Base-by-base conservation (phyloP, 768 basidiomycete genomes). In the Chalciporus piperatus region DNA sequence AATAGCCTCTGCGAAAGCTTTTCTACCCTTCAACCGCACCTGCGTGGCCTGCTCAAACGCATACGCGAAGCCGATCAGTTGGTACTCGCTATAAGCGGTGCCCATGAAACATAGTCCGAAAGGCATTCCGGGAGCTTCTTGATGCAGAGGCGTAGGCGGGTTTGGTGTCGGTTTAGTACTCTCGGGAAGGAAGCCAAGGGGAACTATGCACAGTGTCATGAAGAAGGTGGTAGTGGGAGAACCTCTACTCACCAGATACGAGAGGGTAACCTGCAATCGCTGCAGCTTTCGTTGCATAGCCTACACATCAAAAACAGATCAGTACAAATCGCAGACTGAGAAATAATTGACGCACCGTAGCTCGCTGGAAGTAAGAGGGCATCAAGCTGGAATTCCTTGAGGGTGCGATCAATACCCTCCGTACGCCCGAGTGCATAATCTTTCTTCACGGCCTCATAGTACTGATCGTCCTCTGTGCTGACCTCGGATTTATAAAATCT, bases 41-140 rank as follows among this genome's bases (percentile, higher is more conserved):
- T 76, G 72, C 5, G 84, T 87, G 47, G 75, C 74, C 60, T 85
- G 84, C 63, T 78, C 78, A 50, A 72, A 78, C 19, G 78, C 76
- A 57, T 74, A 77, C 20, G 76, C 76, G 43, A 67, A 70, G n/a
- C 66, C 57, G 14, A 78, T 64, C 14, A 79, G 65, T 27, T 69
- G 60, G 47, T 67, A 72, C 52, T 79, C 76, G 67, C 69, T 73
- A 58, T 69, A 79, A 8, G 73, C 74, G 22, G 74, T 74, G 23
- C 77, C 76, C 39, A 76, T 56, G 59, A 78, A 77, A 44, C 71
- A 64, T 32, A 78, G 43, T 5, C 76, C 76, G 19, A 75, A 71
- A 2, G 76, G 74, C 56, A 74, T 43, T 38, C 74, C 72, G 1
- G 81, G 71, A 6, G 62, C 64, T 37, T 53, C 53, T 14, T 32